A percentile compares a stretch with the other conserved stretches of the same genome.
phyloP scores from a whole-genome alignment of 2,329 filamentous ascomycete genomes.

The Xylaria sp. region DNA sequence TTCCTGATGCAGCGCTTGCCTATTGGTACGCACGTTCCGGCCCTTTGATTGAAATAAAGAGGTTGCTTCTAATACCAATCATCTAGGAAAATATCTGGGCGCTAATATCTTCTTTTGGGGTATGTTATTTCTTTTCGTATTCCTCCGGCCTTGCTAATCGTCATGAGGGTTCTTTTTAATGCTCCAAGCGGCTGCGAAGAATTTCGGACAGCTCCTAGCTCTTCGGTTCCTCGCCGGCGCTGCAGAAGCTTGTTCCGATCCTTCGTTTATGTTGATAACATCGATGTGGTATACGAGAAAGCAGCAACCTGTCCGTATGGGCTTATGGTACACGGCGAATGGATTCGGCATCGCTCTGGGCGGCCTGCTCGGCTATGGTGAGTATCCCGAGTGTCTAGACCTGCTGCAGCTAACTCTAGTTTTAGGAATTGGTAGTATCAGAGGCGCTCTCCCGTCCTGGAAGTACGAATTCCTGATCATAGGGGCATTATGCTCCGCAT shows the following conservation, averaged over 20 bases:
- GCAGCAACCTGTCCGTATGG: constrained; percentile 62
- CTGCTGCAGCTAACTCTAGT: constrained; percentile 3
- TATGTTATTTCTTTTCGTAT: neutral
- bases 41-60: neutral
- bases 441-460: constrained; percentile 54
- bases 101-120: constrained; percentile 51
- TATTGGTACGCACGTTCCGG: constrained; percentile 50
- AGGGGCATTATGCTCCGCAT: constrained; percentile 44
- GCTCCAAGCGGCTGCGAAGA: constrained; percentile 56
- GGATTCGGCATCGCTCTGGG: constrained; percentile 61
- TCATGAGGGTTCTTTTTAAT: constrained; percentile 53
- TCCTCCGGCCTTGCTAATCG: neutral
- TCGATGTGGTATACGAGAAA: constrained; percentile 64
- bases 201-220: constrained; percentile 56
- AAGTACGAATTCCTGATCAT: constrained; percentile 51
- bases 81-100: constrained; percentile 58
- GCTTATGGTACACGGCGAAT: constrained; percentile 61
- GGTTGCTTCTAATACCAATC: constrained; percentile 33
- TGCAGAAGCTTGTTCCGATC: constrained; percentile 60
- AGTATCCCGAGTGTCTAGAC: neutral
- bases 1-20: constrained; percentile 58
- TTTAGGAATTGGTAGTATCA: constrained; percentile 55
- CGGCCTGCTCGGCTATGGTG: constrained; percentile 58
- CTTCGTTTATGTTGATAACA: constrained; percentile 63
- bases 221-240: constrained; percentile 60